phyloP scores from a whole-genome alignment of 2,329 filamentous ascomycete species.

The Fusarium sp. region DNA sequence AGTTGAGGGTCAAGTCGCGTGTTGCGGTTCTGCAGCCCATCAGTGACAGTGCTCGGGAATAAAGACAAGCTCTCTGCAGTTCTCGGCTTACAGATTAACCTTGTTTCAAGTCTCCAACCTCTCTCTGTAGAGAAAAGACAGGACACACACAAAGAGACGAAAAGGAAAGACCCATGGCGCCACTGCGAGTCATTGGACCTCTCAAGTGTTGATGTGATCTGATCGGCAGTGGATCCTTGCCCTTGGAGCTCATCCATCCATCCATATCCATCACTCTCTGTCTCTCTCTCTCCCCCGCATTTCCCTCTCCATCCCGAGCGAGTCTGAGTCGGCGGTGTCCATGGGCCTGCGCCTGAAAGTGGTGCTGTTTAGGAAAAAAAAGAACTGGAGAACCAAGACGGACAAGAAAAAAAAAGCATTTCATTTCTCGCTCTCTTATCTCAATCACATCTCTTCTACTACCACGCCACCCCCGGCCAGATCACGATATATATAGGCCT shows the following conservation, averaged over 20 bases:
- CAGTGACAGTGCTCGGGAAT: background rate
- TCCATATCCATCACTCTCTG: background rate
- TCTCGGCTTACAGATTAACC: background rate
- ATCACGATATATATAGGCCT: slow-evolving; percentile 18
- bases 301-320: slow-evolving; percentile 11
- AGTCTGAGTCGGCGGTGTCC: slow-evolving; percentile 27
- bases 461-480: background rate
- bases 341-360: background rate
- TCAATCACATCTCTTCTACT: slow-evolving; percentile 13
- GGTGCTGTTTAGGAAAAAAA: slow-evolving; percentile 1
- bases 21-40: background rate
- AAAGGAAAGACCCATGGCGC: slow-evolving; percentile 25
- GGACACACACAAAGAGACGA: background rate
- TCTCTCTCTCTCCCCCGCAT: slow-evolving; percentile 40
- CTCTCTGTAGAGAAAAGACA: background rate
- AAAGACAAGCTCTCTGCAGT: background rate
- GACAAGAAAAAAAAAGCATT: slow-evolving; percentile 8
- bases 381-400: slow-evolving; percentile 16
- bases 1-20: background rate
- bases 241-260: slow-evolving; percentile 1
- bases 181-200: slow-evolving; percentile 43
- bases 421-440: slow-evolving; percentile 18
- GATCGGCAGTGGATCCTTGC: slow-evolving; percentile 45
- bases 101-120: background rate
- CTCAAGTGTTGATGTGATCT: slow-evolving; percentile 36